Base-by-base conservation (phyloP, 495 filamentous ascomycete species). In the Lindgomyces ingoldianus region DNA sequence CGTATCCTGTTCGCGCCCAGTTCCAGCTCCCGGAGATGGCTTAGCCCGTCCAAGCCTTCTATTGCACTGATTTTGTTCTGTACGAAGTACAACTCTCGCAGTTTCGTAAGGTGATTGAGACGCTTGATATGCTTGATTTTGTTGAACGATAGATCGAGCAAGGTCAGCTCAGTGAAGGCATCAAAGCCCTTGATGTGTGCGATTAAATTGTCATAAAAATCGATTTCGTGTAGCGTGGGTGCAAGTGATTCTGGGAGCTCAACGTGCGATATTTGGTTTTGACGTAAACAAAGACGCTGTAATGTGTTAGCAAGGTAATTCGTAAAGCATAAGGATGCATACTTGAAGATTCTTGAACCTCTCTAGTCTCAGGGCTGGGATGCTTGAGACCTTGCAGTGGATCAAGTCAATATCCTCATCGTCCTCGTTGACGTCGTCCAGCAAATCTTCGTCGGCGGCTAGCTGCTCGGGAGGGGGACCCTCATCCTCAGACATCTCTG, bases 51-150 rank as follows among this genome's bases (percentile, higher is more conserved):
- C 21, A 99, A 76, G 12, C 87, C 86, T 72, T 99, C 93, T 70
- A 99, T 98, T 63, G 77, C 83, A 30, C 78, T 80, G 69, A 99
- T 96, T 73, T 90, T 93, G 77, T 99, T 99, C 72, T 97, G 89
- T 47, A 97, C 90, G 68, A 99, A 93, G 76, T 88, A 99, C 4
- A 99, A 73, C 70, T 97, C 91, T 66, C 81, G 89, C 56, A 98
- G 80, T 39, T 91, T 84, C 12, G 77, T 84, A 24, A 98, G 80
- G 74, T 95, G 90, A 41, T 84, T 80, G 69, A 98, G 76, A 71
- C 91, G 84, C 78, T 95, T 95, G 81, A 99, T 96, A 74, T 98
- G 93, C 74, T 96, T 97, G 78, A 99, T 93, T 79, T 96, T 97
- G 77, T 99, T 99, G 84, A 96, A 99, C 71, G 90, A 93, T 39